A percentile compares a stretch with the other conserved stretches of the same genome.
Evolutionary conservation across 2,329 filamentous ascomycete species (phyloP).

Genomic region (Colletotrichum camelliae): DNA sequence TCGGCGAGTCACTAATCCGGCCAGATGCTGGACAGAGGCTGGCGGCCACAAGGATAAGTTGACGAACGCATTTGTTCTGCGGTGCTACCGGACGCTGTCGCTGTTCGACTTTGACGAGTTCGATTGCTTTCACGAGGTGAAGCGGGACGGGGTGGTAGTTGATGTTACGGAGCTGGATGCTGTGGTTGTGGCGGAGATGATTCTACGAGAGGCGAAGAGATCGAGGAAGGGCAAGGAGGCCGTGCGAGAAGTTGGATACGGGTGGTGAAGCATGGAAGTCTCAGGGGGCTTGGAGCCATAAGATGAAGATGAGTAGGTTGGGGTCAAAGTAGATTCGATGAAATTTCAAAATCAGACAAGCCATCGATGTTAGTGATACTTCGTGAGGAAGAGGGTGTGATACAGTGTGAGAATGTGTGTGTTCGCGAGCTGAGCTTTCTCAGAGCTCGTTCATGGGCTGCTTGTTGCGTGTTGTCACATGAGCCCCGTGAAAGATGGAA

Average conservation of each 20-base stretch:
- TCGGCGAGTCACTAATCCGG: neutral
- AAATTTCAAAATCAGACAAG: neutral
- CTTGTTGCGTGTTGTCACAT: neutral
- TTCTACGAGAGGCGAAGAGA: neutral
- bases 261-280: neutral
- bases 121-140: rapidly evolving
- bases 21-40: neutral
- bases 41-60: neutral
- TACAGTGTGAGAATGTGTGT: neutral
- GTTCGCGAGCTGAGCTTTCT: too few relatives aligned
- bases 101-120: neutral
- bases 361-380: rapidly evolving
- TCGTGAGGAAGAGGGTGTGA: neutral
- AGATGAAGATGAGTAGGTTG: neutral
- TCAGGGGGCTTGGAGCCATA: rapidly evolving
- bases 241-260: neutral
- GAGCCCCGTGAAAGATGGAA: neutral
- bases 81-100: neutral
- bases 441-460: neutral
- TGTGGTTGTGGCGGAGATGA: neutral
- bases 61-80: neutral
- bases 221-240: neutral
- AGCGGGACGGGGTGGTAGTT: neutral
- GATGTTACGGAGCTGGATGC: neutral
- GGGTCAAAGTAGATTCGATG: neutral